phyloP scores from a whole-genome alignment of 2,329 filamentous ascomycete genomes.

The Tolypocladium album region DNA sequence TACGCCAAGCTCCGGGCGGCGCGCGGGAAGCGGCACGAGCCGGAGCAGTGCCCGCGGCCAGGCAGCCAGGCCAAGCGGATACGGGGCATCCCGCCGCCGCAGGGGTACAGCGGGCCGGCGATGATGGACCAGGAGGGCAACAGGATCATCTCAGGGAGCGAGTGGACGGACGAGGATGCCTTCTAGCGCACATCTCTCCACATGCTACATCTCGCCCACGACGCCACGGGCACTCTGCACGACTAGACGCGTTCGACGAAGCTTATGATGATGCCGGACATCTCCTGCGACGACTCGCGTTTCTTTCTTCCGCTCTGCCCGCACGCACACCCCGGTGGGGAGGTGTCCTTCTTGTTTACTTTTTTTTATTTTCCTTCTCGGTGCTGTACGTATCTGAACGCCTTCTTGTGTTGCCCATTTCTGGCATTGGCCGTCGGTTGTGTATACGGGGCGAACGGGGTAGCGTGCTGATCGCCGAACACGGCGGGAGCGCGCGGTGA shows the following conservation, averaged over 20 bases:
- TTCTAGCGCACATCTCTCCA: conserved; percentile 25
- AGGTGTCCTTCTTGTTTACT: not conserved
- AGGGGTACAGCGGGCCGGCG: conserved; percentile 33
- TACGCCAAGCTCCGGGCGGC: conserved; percentile 66
- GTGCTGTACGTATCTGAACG: not conserved
- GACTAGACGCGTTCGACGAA: not conserved
- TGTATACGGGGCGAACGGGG: not conserved
- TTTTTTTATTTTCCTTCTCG: not conserved
- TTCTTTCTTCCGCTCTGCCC: not conserved
- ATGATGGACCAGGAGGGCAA: conserved; percentile 49
- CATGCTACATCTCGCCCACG: not conserved
- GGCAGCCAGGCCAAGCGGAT: conserved; percentile 40
- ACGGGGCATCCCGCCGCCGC: conserved; percentile 40
- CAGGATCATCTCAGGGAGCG: conserved; percentile 51
- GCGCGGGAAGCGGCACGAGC: conserved; percentile 51
- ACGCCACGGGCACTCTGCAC: not conserved
- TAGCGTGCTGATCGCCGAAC: not conserved
- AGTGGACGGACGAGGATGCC: conserved; percentile 57
- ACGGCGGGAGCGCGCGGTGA: not conserved
- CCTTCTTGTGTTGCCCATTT: not conserved
- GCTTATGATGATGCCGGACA: conserved; percentile 5
- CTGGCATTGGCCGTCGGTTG: not conserved
- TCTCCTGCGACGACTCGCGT: conserved; percentile 2
- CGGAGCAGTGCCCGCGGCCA: conserved; percentile 33
- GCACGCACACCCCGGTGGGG: not conserved